These are phyloP conservation scores for Trichoderma aggressivum DNA, from an alignment of 2,329 filamentous ascomycete genomes.

Conservation along the genomic window DNA sequence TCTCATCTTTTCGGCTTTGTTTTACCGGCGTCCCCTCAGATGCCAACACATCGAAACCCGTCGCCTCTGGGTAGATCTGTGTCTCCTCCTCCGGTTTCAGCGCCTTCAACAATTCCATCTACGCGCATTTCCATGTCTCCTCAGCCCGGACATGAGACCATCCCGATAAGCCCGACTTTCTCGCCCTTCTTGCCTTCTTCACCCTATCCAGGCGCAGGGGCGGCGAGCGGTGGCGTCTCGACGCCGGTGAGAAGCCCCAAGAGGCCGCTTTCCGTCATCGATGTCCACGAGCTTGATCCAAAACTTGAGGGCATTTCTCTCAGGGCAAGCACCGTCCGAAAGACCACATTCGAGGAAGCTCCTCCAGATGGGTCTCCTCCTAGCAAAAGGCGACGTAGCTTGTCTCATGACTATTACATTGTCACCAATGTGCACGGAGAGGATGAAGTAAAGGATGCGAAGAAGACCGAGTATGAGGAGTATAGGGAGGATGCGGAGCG, in stretches of 20 bases:
- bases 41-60: background rate
- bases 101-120: background rate
- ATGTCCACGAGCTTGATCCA: constrained; percentile 58
- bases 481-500: constrained; percentile 47
- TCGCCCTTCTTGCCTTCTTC: background rate
- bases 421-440: constrained; percentile 32
- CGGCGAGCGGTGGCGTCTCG: background rate
- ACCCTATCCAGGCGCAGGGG: no score
- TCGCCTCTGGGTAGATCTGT: background rate
- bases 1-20: background rate
- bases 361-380: constrained; percentile 28
- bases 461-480: constrained; percentile 40
- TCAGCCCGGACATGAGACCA: background rate
- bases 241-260: background rate
- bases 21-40: background rate
- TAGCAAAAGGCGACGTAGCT: background rate
- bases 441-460: constrained; percentile 42
- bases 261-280: constrained; percentile 35
- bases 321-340: constrained; percentile 51
- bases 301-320: constrained; percentile 59
- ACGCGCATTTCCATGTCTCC: background rate
- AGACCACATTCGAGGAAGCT: constrained; percentile 45
- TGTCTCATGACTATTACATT: background rate
- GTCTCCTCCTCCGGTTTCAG: background rate
- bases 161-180: background rate